Base-by-base conservation (phyloP, 345 rosid genomes). In the Microthlaspi erraticum region DNA sequence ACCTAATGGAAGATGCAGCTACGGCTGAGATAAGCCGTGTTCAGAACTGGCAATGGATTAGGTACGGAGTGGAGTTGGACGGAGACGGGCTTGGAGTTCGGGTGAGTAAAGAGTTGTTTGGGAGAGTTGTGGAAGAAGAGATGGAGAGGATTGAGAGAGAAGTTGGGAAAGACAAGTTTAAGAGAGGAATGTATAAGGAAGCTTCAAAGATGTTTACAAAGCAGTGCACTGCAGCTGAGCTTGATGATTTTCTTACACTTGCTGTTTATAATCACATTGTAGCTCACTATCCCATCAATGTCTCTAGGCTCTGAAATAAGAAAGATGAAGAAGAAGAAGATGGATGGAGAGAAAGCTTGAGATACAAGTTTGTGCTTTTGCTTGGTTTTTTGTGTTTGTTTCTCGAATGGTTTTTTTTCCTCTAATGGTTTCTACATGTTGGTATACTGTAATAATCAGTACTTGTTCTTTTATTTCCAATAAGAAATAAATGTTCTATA, bases 1-100 rank as follows among this genome's bases (percentile, higher is more conserved):
- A 87, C 83, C 86, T 94, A 18, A 89, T 89, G 99, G 98, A 91
- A 81, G 99, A 94, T 17, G 99, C 97, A 0, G 98, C 99, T 1
- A 91, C 98, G 2, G 96, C 97, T 0, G 98, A 94, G 88, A 94
- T 94, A 45, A 94, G 93, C 85, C 75, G 98, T 33, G 98, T 89
- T 4, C 96, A 89, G 74, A 91, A 88, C 61, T 91, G 98, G 99
- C 96, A 91, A 50, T 91, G 99, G 98, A 80, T 94, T 8, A 91
- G 87, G 78, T 83, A 89, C 19, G 88, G 79, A 39, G 98, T 72
- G 62, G 96, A 91, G 33, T 45, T 94, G 51, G 83, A 91, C 5
- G 97, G 97, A 18, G 99, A 89, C 3, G 93, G 86, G 0, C 72
- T 87, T 0, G 93, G 99, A 20, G 85, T 91, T 68, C 76, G 20